These are phyloP conservation scores for Fusarium sp. DNA, from an alignment of 2,329 filamentous ascomycete genomes.

Conservation along the genomic window DNA sequence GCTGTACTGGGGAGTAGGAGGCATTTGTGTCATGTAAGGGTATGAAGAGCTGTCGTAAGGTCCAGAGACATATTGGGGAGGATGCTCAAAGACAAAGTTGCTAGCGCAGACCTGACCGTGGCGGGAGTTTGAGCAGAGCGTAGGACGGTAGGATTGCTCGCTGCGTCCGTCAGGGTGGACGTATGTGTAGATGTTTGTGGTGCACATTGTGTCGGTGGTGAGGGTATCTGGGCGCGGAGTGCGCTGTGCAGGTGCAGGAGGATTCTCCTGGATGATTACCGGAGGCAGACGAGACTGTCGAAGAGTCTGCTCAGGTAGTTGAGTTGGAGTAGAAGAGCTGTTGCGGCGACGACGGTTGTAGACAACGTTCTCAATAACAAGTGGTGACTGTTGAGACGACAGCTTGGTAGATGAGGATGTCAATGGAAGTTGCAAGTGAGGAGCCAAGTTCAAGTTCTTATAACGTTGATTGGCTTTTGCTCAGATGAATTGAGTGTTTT, in stretches of 20 bases:
- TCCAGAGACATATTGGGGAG: constrained; percentile 56
- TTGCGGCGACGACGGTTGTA: constrained; percentile 36
- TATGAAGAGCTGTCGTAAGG: constrained; percentile 51
- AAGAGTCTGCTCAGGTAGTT: constrained; percentile 28
- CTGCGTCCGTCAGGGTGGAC: constrained; percentile 62
- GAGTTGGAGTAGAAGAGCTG: constrained; percentile 28
- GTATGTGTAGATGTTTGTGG: constrained; percentile 63
- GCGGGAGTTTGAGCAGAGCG: constrained; percentile 59
- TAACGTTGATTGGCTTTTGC: constrained; percentile 21
- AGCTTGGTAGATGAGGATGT: constrained; percentile 31
- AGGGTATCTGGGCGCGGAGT: constrained; percentile 32
- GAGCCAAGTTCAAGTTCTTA: constrained; percentile 9
- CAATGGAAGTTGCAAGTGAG: constrained; percentile 23
- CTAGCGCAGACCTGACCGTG: constrained; percentile 60
- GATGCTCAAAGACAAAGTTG: constrained; percentile 60
- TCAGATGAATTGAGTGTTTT: constrained; percentile 39
- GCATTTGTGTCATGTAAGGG: constrained; percentile 55
- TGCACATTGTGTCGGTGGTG: constrained; percentile 64
- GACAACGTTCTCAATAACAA: constrained; percentile 44
- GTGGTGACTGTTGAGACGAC: constrained; percentile 37
- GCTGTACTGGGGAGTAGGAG: constrained; percentile 59
- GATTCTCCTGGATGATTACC: constrained; percentile 45
- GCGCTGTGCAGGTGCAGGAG: constrained; percentile 34
- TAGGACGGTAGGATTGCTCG: constrained; percentile 54
- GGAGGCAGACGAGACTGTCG: constrained; percentile 30